Conservation (phyloP, 1,139 yeast species). For the Meyerozyma carpophila region DNA sequence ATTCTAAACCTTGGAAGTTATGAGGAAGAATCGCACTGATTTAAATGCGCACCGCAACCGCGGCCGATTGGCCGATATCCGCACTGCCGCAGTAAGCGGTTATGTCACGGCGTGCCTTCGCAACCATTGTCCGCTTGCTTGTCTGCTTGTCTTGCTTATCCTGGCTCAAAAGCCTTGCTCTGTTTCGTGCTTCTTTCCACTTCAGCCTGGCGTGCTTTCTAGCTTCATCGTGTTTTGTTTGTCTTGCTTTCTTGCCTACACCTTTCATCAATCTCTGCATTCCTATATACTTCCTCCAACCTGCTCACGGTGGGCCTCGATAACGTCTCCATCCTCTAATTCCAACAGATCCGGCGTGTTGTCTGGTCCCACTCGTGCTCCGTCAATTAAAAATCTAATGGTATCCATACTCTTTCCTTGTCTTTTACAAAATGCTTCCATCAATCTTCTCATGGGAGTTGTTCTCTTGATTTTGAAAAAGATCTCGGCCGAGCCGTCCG, state of each 20-base stretch:
- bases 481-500: constrained; percentile 90
- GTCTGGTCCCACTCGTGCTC: constrained; percentile 80
- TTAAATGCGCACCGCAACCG: neutral
- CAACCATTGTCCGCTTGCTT: no score
- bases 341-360: constrained; percentile 92
- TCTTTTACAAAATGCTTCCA: constrained; percentile 98
- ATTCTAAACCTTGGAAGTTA: constrained; percentile 10
- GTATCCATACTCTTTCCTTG: constrained; percentile 85
- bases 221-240: no score
- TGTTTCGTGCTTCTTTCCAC: neutral
- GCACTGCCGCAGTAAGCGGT: no score
- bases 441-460: constrained; percentile 88
- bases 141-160: no score
- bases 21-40: neutral
- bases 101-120: no score
- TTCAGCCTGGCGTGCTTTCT: no score
- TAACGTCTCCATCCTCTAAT: constrained; percentile 91
- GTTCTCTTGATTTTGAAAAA: constrained; percentile 92
- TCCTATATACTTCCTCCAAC: constrained; percentile 47
- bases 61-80: no score
- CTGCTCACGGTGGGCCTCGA: constrained; percentile 98
- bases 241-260: no score
- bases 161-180: neutral
- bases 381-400: constrained; percentile 87
- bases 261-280: neutral